Evolutionary conservation across 176 grass and related monocot genomes (phyloP), one percentile per base, ranked within the genome.

Genomic region (Juncus effusus): DNA sequence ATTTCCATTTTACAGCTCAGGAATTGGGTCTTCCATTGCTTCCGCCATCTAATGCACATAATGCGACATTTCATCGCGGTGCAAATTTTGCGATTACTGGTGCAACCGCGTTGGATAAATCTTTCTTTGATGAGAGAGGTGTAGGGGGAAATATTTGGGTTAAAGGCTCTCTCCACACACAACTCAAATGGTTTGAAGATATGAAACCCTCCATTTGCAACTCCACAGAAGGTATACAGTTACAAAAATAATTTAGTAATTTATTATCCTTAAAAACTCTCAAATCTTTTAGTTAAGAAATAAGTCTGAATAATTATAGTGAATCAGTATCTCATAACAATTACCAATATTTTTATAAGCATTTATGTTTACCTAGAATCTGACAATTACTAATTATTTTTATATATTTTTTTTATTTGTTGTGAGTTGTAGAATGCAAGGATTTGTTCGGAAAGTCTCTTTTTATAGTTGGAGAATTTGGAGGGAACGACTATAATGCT

Each of bases 21-120:
- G 90, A 86, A 65, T 50, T 95, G 16, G 90, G 90, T 0, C 35
- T 95, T 51, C 86, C 90, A n/a, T 66, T 95, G 54, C 80, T 84
- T 28, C 90, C 90, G 50, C 90, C 90, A 47, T 95, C 90, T 4
- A 90, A 90, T 81, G 86, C 86, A 35, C 63, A 58, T 45, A 90
- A 90, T 69, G 80, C 86, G 6, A 71, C 78, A 60, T 95, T 95
- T 79, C 80, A 74, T 66, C 75, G 76, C 0, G 90, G 90, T 57
- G 90, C 90, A 41, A 95, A 95, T 84, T 95, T 95, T 60, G 90
- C 90, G 55, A 84, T 90, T 40, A 95, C 90, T 13, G 90, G 86
- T 9, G 86, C 83, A 9, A 95, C 90, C 51, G 70, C 90, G 19
- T 78, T 95, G 6, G 90, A 90, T 75, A 86, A 71, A 58, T 59